phyloP scores from a whole-genome alignment of 2,329 filamentous ascomycete species.

The Pseudocercospora eumusae region DNA sequence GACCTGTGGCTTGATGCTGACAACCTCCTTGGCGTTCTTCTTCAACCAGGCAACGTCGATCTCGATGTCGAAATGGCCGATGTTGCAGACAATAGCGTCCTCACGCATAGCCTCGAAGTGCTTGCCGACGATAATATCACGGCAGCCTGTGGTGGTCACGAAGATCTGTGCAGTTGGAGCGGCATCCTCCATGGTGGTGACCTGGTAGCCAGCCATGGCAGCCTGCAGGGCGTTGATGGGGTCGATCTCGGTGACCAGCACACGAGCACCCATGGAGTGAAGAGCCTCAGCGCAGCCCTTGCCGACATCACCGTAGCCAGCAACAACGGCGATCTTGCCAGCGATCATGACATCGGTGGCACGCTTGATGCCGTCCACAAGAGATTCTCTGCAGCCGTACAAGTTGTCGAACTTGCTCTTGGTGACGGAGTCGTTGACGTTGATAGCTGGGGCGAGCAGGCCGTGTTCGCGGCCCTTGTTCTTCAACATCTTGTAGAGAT shows the following conservation, averaged over 20 bases:
- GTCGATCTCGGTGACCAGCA: slow-evolving; percentile 95
- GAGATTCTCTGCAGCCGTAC: slow-evolving; percentile 98
- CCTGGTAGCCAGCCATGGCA: slow-evolving; percentile 94
- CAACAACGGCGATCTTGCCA: slow-evolving; percentile 96
- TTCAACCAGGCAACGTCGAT: slow-evolving; percentile 99
- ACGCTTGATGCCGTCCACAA: slow-evolving; percentile 99
- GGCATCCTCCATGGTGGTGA: slow-evolving; percentile 97
- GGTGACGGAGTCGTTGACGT: slow-evolving; percentile 99
- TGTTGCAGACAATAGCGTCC: slow-evolving; percentile 99
- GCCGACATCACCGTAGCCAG: slow-evolving; percentile 97
- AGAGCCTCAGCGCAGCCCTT: slow-evolving; percentile 98
- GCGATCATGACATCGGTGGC: slow-evolving; percentile 99
- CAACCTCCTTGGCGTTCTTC: slow-evolving; percentile 86
- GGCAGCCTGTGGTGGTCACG: slow-evolving; percentile 98
- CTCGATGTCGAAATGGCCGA: slow-evolving; percentile 99
- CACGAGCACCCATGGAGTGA: slow-evolving; percentile 93
- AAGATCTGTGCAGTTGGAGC: slow-evolving; percentile 90
- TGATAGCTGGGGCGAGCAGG: slow-evolving; percentile 92
- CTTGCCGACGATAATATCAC: slow-evolving; percentile 87
- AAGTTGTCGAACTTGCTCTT: slow-evolving; percentile 99
- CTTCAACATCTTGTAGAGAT: slow-evolving; percentile 96
- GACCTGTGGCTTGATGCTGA: slow-evolving; percentile 99
- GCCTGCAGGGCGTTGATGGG: slow-evolving; percentile 99
- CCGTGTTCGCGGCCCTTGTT: slow-evolving; percentile 66
- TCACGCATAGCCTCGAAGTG: slow-evolving; percentile 97